Conservation (phyloP, 1,139 yeast species). For the Pichia sp. region DNA sequence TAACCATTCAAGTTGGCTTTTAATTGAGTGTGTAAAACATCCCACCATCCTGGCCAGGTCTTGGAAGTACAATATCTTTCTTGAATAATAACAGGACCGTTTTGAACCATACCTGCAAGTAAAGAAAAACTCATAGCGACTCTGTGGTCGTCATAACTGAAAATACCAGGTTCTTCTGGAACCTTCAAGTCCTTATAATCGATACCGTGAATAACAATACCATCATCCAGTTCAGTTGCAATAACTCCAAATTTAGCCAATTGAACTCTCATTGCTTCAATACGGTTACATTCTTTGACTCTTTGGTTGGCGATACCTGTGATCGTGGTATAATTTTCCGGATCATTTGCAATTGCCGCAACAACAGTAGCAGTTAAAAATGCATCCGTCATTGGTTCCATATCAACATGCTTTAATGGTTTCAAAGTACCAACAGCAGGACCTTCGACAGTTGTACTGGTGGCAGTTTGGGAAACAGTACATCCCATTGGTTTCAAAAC, state of each 20-base stretch:
- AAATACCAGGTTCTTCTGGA: slow-evolving; percentile 54
- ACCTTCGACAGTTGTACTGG: slow-evolving; percentile 88
- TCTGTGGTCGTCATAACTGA: slow-evolving; percentile 91
- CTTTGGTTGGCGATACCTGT: slow-evolving; percentile 97
- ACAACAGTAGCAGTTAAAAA: slow-evolving; percentile 94
- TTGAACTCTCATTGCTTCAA: slow-evolving; percentile 87
- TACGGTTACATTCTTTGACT: slow-evolving; percentile 95
- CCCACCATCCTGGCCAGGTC: slow-evolving; percentile 99
- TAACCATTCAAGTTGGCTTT: slow-evolving; percentile 62
- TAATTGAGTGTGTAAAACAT: slow-evolving; percentile 64
- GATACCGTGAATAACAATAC: slow-evolving; percentile 77
- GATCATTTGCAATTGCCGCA: slow-evolving; percentile 68
- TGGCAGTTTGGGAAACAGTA: slow-evolving; percentile 67
- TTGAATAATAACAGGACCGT: slow-evolving; percentile 58
- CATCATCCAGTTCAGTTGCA: slow-evolving; percentile 84
- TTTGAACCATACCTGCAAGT: slow-evolving; percentile 48
- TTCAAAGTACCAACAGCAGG: slow-evolving; percentile 63
- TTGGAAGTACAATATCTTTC: slow-evolving; percentile 92
- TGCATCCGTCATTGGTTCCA: slow-evolving; percentile 99
- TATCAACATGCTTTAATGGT: slow-evolving; percentile 73
- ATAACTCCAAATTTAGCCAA: slow-evolving; percentile 83
- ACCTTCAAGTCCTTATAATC: slow-evolving; percentile 36
- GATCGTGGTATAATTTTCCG: slow-evolving; percentile 57
- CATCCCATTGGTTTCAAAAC: slow-evolving; percentile 96
- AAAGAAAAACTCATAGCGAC: slow-evolving; percentile 97